Evolutionary conservation across 441 rosid species (phyloP).

Genomic region (Mallotus repandus): DNA sequence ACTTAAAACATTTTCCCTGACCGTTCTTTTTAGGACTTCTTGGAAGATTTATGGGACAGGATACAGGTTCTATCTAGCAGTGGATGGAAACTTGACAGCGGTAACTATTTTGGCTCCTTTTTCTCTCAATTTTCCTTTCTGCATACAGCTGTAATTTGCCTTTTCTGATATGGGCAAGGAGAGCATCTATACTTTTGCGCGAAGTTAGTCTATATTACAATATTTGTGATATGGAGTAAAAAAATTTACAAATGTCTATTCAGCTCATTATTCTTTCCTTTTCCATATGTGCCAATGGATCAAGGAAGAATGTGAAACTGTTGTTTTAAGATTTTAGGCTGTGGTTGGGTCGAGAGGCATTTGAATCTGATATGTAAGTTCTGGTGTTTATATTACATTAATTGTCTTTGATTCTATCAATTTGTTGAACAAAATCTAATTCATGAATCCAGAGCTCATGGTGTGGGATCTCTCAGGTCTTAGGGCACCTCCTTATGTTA

Average conservation of each 20-base stretch:
- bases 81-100: constrained; percentile 98
- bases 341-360: not conserved
- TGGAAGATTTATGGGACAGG: constrained; percentile 93
- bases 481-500: not conserved
- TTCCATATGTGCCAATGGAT: not conserved
- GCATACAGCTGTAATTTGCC: not conserved
- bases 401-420: not conserved
- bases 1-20: not conserved
- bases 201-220: not conserved
- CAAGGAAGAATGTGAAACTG: not conserved
- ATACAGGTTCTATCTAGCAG: constrained; percentile 68
- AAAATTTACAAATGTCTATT: not conserved
- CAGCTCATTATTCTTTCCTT: not conserved
- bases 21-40: constrained; percentile 64
- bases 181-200: constrained; percentile 4
- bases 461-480: not conserved
- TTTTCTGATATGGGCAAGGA: not conserved
- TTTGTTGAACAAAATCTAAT: not conserved
- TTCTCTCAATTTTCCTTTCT: not conserved
- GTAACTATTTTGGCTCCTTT: constrained; percentile 39
- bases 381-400: not conserved
- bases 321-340: not conserved
- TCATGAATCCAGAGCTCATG: not conserved
- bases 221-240: not conserved
- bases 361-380: not conserved